These are phyloP conservation scores for Cyberlindnera mrakii DNA, from an alignment of 805 yeast species.

Conservation along the genomic window DNA sequence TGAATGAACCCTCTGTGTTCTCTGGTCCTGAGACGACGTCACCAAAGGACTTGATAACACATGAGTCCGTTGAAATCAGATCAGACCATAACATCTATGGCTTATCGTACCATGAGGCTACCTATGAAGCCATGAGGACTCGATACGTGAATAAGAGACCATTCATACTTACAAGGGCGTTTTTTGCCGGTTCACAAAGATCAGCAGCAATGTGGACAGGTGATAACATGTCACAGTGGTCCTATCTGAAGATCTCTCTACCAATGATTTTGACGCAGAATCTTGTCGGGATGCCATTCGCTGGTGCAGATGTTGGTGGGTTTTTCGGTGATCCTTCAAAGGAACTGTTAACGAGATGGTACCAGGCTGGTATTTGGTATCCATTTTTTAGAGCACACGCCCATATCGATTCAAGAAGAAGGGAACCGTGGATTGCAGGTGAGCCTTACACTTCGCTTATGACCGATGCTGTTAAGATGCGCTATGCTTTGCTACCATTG, in stretches of 20 bases:
- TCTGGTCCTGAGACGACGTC: constrained; percentile 92
- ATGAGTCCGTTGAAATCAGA: constrained; percentile 82
- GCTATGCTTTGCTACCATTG: constrained; percentile 75
- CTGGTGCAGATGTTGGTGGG: constrained; percentile 97
- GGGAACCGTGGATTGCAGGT: constrained; percentile 87
- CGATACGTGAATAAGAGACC: constrained; percentile 63
- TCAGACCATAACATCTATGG: constrained; percentile 88
- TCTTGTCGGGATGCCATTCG: constrained; percentile 81
- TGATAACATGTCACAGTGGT: constrained; percentile 93
- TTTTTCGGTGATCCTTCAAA: constrained; percentile 85
- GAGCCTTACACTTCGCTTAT: constrained; percentile 66
- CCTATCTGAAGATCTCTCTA: constrained; percentile 66
- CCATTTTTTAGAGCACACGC: constrained; percentile 98
- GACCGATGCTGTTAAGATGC: constrained; percentile 60
- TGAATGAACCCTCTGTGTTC: constrained; percentile 96
- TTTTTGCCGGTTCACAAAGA: constrained; percentile 86
- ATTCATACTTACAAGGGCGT: constrained; percentile 80
- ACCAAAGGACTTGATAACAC: constrained; percentile 75
- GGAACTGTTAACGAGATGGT: constrained; percentile 87
- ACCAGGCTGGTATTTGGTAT: constrained; percentile 92
- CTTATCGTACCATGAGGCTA: constrained; percentile 70
- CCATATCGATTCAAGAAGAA: constrained; percentile 84
- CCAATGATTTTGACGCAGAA: constrained; percentile 86
- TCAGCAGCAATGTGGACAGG: constrained; percentile 97
- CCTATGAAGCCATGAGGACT: constrained; percentile 55